phyloP scores from a whole-genome alignment of 345 rosid species.

The Crucihimalaya himalaica region DNA sequence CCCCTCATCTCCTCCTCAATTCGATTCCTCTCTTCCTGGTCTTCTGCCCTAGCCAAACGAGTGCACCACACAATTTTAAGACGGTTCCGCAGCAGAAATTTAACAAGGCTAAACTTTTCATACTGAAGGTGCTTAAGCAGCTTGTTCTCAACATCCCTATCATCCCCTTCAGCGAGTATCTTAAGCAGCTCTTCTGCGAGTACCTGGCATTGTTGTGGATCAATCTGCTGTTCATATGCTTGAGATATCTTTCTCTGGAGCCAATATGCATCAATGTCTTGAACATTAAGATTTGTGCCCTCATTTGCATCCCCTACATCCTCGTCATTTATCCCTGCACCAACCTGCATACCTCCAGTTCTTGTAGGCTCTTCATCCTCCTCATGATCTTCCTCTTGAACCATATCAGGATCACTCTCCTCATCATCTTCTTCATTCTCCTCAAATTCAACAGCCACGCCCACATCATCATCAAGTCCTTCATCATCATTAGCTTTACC shows the following conservation, averaged over 20 bases:
- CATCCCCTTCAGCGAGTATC: conserved; percentile 84
- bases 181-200: conserved; percentile 93
- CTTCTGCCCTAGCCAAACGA: conserved; percentile 92
- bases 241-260: conserved; percentile 93
- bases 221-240: conserved; percentile 85
- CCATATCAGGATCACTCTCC: conserved; percentile 88
- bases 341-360: conserved; percentile 86
- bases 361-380: conserved; percentile 71
- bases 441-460: conserved; percentile 92
- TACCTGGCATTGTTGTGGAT: conserved; percentile 82
- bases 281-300: conserved; percentile 74
- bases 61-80: conserved; percentile 94
- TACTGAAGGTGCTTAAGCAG: conserved; percentile 60
- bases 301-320: conserved; percentile 64
- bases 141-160: conserved; percentile 77
- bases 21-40: conserved; percentile 71
- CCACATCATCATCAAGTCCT: conserved; percentile 80
- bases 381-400: conserved; percentile 83
- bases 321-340: conserved; percentile 71
- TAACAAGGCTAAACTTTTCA: conserved; percentile 78
- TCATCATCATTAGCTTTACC: conserved; percentile 61
- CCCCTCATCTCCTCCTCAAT: conserved; percentile 85
- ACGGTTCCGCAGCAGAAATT: conserved; percentile 65
- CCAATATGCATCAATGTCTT: conserved; percentile 98
- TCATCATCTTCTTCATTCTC: conserved; percentile 88